A percentile compares a stretch with the other conserved stretches of the same genome.
These are phyloP conservation scores for Tephrocybe sp. DNA, from an alignment of 768 basidiomycete genomes.

Conservation along the genomic window DNA sequence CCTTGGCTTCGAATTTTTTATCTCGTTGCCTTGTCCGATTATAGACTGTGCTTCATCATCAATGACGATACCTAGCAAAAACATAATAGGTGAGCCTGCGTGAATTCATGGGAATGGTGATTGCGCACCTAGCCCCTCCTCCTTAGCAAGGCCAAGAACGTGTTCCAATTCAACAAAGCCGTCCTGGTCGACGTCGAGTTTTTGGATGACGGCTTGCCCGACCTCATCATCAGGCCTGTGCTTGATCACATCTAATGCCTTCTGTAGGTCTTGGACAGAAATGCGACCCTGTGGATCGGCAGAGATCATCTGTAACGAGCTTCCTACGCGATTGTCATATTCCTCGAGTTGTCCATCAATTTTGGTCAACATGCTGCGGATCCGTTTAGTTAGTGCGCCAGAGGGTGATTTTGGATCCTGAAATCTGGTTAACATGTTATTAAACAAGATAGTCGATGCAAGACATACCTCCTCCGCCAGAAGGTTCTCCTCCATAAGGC, in stretches of 20 bases:
- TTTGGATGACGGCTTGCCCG: conserved; percentile 83
- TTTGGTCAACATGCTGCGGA: conserved; percentile 93
- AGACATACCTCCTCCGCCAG: conserved; percentile 75
- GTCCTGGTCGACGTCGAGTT: conserved; percentile 94
- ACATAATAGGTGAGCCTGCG: conserved; percentile 5
- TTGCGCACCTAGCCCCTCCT: conserved; percentile 76
- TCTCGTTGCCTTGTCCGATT: conserved; percentile 80
- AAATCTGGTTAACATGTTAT: neutral
- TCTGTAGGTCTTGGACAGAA: conserved; percentile 84
- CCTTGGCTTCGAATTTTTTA: conserved; percentile 79
- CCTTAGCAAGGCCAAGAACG: conserved; percentile 83
- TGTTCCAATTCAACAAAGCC: conserved; percentile 96
- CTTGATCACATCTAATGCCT: conserved; percentile 90
- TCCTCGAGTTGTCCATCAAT: conserved; percentile 90
- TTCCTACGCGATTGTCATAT: conserved; percentile 88
- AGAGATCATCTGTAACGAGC: conserved; percentile 82
- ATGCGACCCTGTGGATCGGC: conserved; percentile 87
- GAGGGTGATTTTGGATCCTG: conserved; percentile 80
- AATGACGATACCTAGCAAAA: conserved; percentile 65
- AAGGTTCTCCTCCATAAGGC: conserved; percentile 93
- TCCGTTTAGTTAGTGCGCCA: conserved; percentile 91
- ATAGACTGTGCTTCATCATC: conserved; percentile 84
- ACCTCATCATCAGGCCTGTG: conserved; percentile 91
- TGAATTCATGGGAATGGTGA: neutral
- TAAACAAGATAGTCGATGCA: neutral